Evolutionary conservation across 2,329 filamentous ascomycete species (phyloP), one percentile per base, ranked within the genome.

Genomic region (Exophiala sp.): DNA sequence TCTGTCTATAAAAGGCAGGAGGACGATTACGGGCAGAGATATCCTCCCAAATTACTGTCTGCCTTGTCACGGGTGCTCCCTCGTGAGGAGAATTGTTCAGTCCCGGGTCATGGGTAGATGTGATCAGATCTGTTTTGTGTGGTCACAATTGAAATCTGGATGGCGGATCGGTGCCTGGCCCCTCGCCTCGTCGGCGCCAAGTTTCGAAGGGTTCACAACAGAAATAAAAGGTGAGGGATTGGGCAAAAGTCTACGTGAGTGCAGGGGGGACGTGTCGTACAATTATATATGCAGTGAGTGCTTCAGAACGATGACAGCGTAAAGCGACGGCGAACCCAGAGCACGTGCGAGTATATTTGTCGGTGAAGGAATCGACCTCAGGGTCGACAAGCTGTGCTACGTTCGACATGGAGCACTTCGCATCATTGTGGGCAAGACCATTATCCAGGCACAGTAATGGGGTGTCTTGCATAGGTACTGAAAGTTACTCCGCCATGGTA

Each of bases 281-380:
- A 20, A 38, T 5, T 33, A 12, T 8, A 16, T 18, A 50, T 35
- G 47, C 42, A 35, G 52, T 55, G 41, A 42, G 40, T 47, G 45
- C 47, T 51, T 47, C 47, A 55, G 20, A 32, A 47, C 29, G n/a
- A 21, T 50, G 12, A 29, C 40, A 50, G 34, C 4, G 32, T 24
- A 12, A 29, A 16, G 35, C 11, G 35, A 16, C 14, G 14, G 11
- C 16, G 14, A n/a, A 38, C 14, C 18, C 33, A 29, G 21, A 47
- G 41, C 52, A 47, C 38, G 43, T 55, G 52, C 29, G 41, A 14
- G 10, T 46, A 14, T 29, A 16, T 5, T 39, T 21, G 24, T 40
- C 39, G 33, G 39, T 38, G 33, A 35, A 11, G 35, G 10, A 38
- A 11, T 16, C 35, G 10, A 16, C 24, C 5, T 29, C 5, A 29